Conservation (phyloP, 1,139 yeast genomes). For the Debaryomyces sp. region DNA sequence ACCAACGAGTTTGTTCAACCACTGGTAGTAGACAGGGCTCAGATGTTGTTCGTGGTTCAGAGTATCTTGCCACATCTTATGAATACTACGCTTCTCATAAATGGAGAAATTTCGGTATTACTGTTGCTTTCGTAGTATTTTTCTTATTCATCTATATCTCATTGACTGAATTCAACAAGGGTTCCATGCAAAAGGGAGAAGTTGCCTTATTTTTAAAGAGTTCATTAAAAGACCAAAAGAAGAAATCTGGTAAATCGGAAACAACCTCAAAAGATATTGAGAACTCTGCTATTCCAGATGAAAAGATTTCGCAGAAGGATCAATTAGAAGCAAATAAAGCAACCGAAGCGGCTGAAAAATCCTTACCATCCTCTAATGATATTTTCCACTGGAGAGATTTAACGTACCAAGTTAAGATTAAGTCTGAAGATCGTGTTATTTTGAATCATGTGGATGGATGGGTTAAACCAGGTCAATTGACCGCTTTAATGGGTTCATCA, state of each 20-base stretch:
- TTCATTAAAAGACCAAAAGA: conserved; percentile 16
- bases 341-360: conserved; percentile 12
- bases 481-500: conserved; percentile 74
- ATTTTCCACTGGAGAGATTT: conserved; percentile 82
- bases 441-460: conserved; percentile 75
- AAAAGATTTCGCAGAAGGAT: conserved; percentile 9
- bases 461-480: conserved; percentile 63
- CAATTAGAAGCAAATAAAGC: conserved; percentile 5
- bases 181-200: conserved; percentile 83
- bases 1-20: too few relatives aligned
- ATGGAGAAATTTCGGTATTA: conserved; percentile 86
- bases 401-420: conserved; percentile 71
- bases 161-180: conserved; percentile 66
- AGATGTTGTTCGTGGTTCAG: too few relatives aligned
- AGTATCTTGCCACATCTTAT: conserved; percentile 44
- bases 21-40: conserved; percentile 64
- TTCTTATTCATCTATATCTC: conserved; percentile 63
- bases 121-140: conserved; percentile 55
- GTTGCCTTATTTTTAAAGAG: conserved; percentile 61
- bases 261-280: conserved; percentile 11
- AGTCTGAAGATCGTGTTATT: conserved; percentile 60
- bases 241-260: conserved; percentile 20
- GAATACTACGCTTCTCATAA: conserved; percentile 57
- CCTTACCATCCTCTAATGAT: conserved; percentile 16
- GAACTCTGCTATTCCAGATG: conserved; percentile 19